Percentiles rank a stretch among this genome's conserved stretches.
phyloP scores from a whole-genome alignment of 306 rosid genomes.

The Castanopsis chinensis region DNA sequence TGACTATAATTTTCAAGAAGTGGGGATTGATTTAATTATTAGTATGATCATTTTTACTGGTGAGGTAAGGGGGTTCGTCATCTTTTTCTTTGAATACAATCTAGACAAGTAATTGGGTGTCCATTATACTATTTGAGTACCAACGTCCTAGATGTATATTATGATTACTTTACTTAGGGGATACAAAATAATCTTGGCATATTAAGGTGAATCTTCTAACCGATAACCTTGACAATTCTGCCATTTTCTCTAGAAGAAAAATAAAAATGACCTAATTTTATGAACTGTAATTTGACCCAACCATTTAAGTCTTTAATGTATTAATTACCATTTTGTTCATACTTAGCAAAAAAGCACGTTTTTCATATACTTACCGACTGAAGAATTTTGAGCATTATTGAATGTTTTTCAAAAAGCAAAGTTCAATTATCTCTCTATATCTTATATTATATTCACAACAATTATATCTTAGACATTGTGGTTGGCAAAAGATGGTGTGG shows the following conservation, averaged over 20 bases:
- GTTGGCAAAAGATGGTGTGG: too few relatives aligned
- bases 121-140: slow-evolving; percentile 7
- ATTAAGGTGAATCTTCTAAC: neutral
- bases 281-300: neutral
- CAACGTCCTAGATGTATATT: slow-evolving; percentile 28
- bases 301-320: neutral
- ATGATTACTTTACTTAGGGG: slow-evolving; percentile 51
- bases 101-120: slow-evolving; percentile 1
- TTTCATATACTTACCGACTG: too few relatives aligned
- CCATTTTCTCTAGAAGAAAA: neutral
- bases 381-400: too few relatives aligned
- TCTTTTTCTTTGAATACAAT: slow-evolving; percentile 6
- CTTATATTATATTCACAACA: too few relatives aligned
- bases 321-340: neutral
- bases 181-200: slow-evolving; percentile 15
- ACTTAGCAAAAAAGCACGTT: too few relatives aligned
- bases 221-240: neutral
- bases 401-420: too few relatives aligned
- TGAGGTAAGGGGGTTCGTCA: neutral
- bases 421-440: too few relatives aligned
- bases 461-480: too few relatives aligned
- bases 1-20: neutral
- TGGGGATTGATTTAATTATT: slow-evolving; percentile 15
- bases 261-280: neutral
- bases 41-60: slow-evolving; percentile 9